These are phyloP conservation scores for Diplodia scrobiculata DNA, from an alignment of 2,329 filamentous ascomycete genomes.

Conservation along the genomic window DNA sequence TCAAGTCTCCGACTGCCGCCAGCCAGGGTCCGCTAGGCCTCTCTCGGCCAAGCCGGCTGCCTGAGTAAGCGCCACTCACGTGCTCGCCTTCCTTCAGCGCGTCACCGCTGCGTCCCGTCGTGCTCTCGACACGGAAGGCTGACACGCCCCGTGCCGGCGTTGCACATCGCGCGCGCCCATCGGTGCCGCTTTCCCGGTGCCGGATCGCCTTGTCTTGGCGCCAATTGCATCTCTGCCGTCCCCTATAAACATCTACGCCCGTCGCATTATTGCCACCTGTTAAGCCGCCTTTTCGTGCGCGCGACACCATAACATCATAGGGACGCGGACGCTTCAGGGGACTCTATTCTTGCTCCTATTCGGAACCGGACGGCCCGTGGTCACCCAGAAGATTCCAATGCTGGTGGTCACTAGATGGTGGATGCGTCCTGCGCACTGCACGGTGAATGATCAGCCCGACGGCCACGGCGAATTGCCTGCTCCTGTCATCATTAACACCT, in stretches of 20 bases:
- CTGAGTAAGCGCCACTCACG: constrained; percentile 7
- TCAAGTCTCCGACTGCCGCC: background rate
- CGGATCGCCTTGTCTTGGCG: background rate
- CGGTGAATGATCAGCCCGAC: constrained; percentile 17
- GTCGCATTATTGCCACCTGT: background rate
- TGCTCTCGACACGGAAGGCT: background rate
- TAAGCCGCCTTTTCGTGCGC: background rate
- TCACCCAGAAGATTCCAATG: constrained; percentile 14
- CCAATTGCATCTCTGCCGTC: background rate
- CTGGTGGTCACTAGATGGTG: constrained; percentile 6
- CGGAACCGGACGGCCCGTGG: constrained; percentile 1
- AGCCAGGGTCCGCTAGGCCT: background rate
- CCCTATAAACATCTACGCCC: background rate
- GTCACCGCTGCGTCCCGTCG: background rate
- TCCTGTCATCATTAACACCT: constrained; percentile 13
- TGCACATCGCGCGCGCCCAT: background rate
- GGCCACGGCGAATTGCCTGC: constrained; percentile 10
- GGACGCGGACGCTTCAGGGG: constrained; percentile 2
- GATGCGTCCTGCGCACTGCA: constrained; percentile 22
- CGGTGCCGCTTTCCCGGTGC: background rate
- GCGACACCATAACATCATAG: background rate
- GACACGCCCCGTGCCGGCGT: background rate
- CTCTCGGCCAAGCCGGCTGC: background rate
- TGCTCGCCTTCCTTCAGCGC: constrained; percentile 5
- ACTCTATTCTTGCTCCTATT: constrained; percentile 23